phyloP scores from a whole-genome alignment of 2,329 filamentous ascomycete species.

The Penicillium polonicum region DNA sequence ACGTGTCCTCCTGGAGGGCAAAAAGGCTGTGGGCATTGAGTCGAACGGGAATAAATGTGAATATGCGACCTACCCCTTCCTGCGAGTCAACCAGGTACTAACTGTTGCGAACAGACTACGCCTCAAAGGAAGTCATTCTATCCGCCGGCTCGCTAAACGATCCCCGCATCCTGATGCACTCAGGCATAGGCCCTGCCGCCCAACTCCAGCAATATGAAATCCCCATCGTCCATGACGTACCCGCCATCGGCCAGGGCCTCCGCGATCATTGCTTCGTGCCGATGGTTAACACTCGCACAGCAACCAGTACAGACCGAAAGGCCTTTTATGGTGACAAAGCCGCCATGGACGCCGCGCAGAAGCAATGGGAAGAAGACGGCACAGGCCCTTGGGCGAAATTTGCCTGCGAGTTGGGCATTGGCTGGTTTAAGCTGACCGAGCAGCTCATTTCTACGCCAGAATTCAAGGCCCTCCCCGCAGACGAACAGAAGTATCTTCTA shows the following conservation, averaged over 20 bases:
- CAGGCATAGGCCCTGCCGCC: constrained; percentile 12
- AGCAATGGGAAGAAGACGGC: constrained; percentile 50
- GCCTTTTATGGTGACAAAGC: constrained; percentile 11
- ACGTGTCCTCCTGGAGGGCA: constrained; percentile 49
- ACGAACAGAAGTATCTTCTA: constrained; percentile 47
- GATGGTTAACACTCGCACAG: constrained; percentile 10
- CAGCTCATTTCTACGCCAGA: constrained; percentile 45
- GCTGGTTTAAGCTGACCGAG: constrained; percentile 45
- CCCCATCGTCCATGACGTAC: constrained; percentile 15
- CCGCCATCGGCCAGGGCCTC: constrained; percentile 23
- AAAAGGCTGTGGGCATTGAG: constrained; percentile 49
- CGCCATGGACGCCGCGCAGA: constrained; percentile 17
- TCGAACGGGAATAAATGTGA: constrained; percentile 43
- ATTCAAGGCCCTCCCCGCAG: constrained; percentile 51
- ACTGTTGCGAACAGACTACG: constrained; percentile 6
- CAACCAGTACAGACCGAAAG: constrained; percentile 5
- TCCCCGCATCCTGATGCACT: constrained; percentile 17
- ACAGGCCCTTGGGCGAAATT: constrained; percentile 40
- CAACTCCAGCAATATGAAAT: constrained; percentile 13
- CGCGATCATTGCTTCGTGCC: constrained; percentile 21
- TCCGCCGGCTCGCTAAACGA: constrained; percentile 20
- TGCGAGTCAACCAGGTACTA: background rate
- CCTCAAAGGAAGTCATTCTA: constrained; percentile 18
- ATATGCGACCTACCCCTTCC: constrained; percentile 4
- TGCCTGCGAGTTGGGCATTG: constrained; percentile 34